Evolutionary conservation across 768 basidiomycete genomes (phyloP).

Genomic region (Chalciporus piperatus): DNA sequence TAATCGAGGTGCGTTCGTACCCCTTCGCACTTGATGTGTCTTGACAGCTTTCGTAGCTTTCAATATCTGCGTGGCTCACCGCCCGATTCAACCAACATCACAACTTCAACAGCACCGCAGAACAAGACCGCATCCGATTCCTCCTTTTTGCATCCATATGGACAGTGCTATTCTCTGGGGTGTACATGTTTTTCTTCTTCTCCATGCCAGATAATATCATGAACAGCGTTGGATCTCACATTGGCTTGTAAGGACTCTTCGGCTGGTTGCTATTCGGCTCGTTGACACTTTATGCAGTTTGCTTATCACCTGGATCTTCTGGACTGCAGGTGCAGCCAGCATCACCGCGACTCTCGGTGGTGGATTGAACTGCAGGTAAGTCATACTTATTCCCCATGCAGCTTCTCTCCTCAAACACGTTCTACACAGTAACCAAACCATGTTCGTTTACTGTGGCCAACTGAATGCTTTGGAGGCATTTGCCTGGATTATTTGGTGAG

Average conservation of each 20-base stretch:
- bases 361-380: conserved; percentile 65
- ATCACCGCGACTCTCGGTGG: conserved; percentile 68
- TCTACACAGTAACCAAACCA: conserved; percentile 35
- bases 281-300: conserved; percentile 42
- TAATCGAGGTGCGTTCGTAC: conserved; percentile 54
- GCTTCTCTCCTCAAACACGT: not conserved
- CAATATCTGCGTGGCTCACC: conserved; percentile 71
- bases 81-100: conserved; percentile 55
- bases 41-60: conserved; percentile 41
- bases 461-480: conserved; percentile 74
- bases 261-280: not conserved
- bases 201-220: conserved; percentile 45
- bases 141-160: conserved; percentile 70
- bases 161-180: conserved; percentile 56
- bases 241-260: conserved; percentile 50
- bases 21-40: not conserved
- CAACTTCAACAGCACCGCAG: conserved; percentile 45
- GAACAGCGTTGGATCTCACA: conserved; percentile 62
- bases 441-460: conserved; percentile 67
- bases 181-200: conserved; percentile 57
- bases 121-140: conserved; percentile 64
- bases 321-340: conserved; percentile 71
- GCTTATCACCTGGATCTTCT: conserved; percentile 70
- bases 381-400: not conserved
- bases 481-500: conserved; percentile 73